Percentiles rank a stretch among this genome's conserved stretches.
Evolutionary conservation across 306 rosid genomes (phyloP).

Genomic region (Pachyrhizus erosus): DNA sequence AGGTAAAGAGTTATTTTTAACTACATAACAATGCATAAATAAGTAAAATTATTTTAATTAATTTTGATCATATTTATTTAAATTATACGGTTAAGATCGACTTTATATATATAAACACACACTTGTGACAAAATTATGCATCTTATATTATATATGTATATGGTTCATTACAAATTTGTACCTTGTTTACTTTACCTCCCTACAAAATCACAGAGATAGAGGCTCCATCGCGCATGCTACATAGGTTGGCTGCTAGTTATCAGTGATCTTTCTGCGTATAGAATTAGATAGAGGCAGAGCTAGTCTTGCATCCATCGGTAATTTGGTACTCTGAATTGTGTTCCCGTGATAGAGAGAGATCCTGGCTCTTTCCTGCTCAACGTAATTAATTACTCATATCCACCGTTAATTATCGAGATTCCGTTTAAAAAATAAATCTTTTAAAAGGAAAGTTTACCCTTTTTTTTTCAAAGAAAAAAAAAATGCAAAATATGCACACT

Average conservation of each 20-base stretch:
- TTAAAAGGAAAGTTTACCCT: no score
- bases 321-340: slow-evolving; percentile 29
- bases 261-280: slow-evolving; percentile 37
- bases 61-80: no score
- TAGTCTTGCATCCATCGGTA: slow-evolving; percentile 10
- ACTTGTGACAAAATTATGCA: background rate
- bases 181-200: slow-evolving; percentile 26
- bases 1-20: no score
- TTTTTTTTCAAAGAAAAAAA: no score
- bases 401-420: no score
- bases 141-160: background rate
- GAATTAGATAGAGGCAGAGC: slow-evolving; percentile 29
- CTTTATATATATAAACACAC: background rate
- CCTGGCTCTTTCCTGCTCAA: background rate
- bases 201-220: slow-evolving; percentile 35
- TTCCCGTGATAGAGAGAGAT: slow-evolving; percentile 36
- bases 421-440: no score
- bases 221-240: slow-evolving; percentile 50
- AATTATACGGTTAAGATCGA: no score
- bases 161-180: slow-evolving; percentile 21
- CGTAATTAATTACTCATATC: background rate
- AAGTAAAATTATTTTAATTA: no score
- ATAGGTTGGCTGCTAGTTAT: slow-evolving; percentile 48
- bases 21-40: no score
- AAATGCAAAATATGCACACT: no score